Evolutionary conservation across 805 yeast species (phyloP).

Genomic region (Metschnikowia henanensis): DNA sequence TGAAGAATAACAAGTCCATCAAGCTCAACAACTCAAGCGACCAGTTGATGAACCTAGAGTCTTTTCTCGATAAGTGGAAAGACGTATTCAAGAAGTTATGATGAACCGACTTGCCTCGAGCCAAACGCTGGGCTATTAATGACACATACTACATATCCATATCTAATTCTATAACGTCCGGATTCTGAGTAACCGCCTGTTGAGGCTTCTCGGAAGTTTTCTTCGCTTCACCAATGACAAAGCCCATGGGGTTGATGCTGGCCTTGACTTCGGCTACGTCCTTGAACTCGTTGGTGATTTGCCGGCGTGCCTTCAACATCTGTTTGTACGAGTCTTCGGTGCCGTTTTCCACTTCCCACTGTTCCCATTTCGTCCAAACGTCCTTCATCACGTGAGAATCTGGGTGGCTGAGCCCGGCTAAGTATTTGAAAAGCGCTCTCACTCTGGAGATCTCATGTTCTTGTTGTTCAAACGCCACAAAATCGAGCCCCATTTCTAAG

Average conservation of each 20-base stretch:
- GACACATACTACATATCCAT: conserved; percentile 26
- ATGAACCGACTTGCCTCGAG: conserved; percentile 3
- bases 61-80: conserved; percentile 41
- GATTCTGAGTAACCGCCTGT: conserved; percentile 35
- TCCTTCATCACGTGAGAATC: conserved; percentile 14
- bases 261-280: conserved; percentile 11
- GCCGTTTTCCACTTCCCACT: conserved; percentile 73
- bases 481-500: conserved; percentile 47
- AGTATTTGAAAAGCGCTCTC: conserved; percentile 55
- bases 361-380: conserved; percentile 69
- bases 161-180: conserved; percentile 64
- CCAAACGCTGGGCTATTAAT: conserved; percentile 1
- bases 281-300: conserved; percentile 25
- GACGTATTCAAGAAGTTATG: conserved; percentile 26
- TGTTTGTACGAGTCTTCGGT: conserved; percentile 69
- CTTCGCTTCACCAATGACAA: conserved; percentile 40
- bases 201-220: conserved; percentile 11
- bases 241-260: conserved; percentile 43
- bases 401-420: conserved; percentile 26
- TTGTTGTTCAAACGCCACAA: conserved; percentile 56
- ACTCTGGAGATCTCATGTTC: conserved; percentile 58
- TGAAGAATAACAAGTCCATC: conserved; percentile 35
- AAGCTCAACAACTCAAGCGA: conserved; percentile 37
- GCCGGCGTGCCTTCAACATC: conserved; percentile 63
- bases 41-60: conserved; percentile 32